phyloP scores from a whole-genome alignment of 768 basidiomycete genomes.

The Obba rivulosa region DNA sequence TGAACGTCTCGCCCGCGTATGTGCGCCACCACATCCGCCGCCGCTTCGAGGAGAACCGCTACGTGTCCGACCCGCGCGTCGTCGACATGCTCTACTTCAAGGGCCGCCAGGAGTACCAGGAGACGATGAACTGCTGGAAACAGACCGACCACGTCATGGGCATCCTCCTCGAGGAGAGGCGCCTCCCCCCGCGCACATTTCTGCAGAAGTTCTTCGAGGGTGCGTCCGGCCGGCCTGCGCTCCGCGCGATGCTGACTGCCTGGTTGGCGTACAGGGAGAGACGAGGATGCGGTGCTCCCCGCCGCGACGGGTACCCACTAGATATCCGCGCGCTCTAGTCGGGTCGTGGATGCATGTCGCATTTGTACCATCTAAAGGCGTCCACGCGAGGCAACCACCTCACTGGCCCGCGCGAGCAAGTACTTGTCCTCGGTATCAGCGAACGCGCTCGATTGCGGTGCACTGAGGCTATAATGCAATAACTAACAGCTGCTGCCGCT shows the following conservation, averaged over 20 bases:
- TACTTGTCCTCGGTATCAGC: no score
- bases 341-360: no score
- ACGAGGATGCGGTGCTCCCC: constrained; percentile 66
- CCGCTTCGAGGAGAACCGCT: constrained; percentile 80
- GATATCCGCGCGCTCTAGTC: not conserved
- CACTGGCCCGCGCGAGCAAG: no score
- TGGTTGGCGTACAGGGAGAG: constrained; percentile 48
- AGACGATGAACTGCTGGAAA: constrained; percentile 93
- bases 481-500: no score
- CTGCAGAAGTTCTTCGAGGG: constrained; percentile 84
- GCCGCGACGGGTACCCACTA: constrained; percentile 53
- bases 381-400: no score
- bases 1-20: constrained; percentile 71
- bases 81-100: constrained; percentile 87
- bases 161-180: constrained; percentile 49
- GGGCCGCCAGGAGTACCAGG: constrained; percentile 84
- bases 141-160: constrained; percentile 78
- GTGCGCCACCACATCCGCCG: constrained; percentile 80
- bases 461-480: no score
- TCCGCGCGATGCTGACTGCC: not conserved
- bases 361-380: no score
- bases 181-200: constrained; percentile 52
- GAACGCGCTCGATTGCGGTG: no score
- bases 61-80: constrained; percentile 74
- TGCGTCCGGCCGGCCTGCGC: constrained; percentile 31